phyloP scores from a whole-genome alignment of 257 asterid genomes.

The Gentiana macrophylla region DNA sequence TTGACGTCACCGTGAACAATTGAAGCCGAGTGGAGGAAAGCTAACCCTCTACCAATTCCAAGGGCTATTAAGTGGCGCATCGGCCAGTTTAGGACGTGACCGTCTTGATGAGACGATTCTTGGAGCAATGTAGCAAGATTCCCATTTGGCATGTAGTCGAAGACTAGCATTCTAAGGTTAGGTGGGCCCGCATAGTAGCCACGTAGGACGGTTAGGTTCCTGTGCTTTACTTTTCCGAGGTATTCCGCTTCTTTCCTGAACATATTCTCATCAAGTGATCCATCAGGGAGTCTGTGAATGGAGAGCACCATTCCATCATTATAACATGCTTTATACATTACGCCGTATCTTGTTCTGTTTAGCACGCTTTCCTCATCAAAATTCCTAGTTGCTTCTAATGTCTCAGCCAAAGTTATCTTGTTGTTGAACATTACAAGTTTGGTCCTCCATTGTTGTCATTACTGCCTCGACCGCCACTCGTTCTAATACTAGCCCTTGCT shows the following conservation, averaged over 20 bases:
- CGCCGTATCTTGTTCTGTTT: slow-evolving; percentile 46
- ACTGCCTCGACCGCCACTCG: slow-evolving; percentile 61
- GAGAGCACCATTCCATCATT: slow-evolving; percentile 72
- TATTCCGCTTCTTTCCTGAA: slow-evolving; percentile 63
- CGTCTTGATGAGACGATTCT: slow-evolving; percentile 75
- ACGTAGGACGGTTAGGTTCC: slow-evolving; percentile 65
- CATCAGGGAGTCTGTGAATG: slow-evolving; percentile 39
- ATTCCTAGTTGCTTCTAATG: slow-evolving; percentile 56
- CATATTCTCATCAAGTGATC: slow-evolving; percentile 31
- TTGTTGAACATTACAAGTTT: slow-evolving; percentile 56
- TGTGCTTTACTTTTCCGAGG: slow-evolving; percentile 54
- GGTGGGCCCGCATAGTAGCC: slow-evolving; percentile 65
- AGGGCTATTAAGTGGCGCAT: slow-evolving; percentile 72
- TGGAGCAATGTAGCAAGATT: slow-evolving; percentile 55
- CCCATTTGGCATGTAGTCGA: slow-evolving; percentile 79
- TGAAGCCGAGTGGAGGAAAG: slow-evolving; percentile 44
- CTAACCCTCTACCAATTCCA: slow-evolving; percentile 58
- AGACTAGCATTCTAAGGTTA: slow-evolving; percentile 43
- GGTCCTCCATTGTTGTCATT: slow-evolving; percentile 53
- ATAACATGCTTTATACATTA: slow-evolving; percentile 57
- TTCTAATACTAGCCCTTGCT: slow-evolving; percentile 49
- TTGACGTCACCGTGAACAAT: slow-evolving; percentile 59
- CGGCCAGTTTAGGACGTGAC: slow-evolving; percentile 71
- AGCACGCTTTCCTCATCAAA: slow-evolving; percentile 68
- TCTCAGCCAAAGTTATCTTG: slow-evolving; percentile 59